Base-by-base conservation (phyloP, 2,329 filamentous ascomycete species). In the Exophiala viscosa region DNA sequence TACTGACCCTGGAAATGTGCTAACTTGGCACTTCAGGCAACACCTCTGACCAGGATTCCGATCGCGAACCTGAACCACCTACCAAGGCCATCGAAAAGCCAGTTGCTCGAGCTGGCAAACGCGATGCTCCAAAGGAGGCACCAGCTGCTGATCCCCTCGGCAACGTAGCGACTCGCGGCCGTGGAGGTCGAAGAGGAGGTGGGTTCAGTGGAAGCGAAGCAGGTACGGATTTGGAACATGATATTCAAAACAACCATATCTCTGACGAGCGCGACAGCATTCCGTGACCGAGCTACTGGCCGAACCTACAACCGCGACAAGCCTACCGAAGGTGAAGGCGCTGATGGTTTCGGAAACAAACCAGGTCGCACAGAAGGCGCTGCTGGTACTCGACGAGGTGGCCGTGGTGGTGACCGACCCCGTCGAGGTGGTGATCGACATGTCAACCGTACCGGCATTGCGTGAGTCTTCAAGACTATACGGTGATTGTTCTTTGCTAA, bases 61-160 rank as follows among this genome's bases (percentile, higher is more conserved):
- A 92, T 76, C 84, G 85, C 76, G 80, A 81, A 64, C 84, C 86
- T 67, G 79, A 84, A 66, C 86, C 86, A 71, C 91, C 90, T 67
- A 85, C 88, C 67, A 93, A 90, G 83, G 87, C 88, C 72, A 82
- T 93, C 70, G 90, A 96, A 74, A 95, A 93, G 84, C 82, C 84
- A 63, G 75, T 79, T 64, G 78, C 83, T 68, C 86, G 90, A 73
- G 81, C 82, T 71, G 83, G 82, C 72, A 96, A 96, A 86, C 89
- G 90, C 78, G 91, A 92, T 77, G 86, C 82, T 70, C 85, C 87
- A 70, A 83, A 84, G 70, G 84, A 90, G 70, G 81, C 83, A 67
- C 84, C 87, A 54, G 62, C 64, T 28, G 23, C 23, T 52, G 69
- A 69, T 57, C 72, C 69, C 2, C 5, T 36, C 63, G 60, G 60